A percentile compares a stretch with the other conserved stretches of the same genome.
These are phyloP conservation scores for Besnoitia besnoiti DNA, from an alignment of 169 alveolate species.

Conservation along the genomic window DNA sequence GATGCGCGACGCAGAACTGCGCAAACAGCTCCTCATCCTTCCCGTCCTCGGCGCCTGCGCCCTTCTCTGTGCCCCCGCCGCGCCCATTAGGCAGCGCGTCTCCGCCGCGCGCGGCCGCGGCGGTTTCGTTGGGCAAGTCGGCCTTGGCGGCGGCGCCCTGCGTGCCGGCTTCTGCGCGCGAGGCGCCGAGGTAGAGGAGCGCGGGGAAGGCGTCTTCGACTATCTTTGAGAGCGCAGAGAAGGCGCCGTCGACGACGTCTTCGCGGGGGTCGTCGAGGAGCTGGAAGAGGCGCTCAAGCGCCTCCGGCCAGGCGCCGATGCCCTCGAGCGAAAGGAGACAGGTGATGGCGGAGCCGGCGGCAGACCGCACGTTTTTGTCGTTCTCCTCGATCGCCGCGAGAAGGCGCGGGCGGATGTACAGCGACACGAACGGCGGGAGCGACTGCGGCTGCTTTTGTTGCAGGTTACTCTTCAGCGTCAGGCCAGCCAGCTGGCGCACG, in stretches of 20 bases:
- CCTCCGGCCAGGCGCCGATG: slow-evolving; percentile 76
- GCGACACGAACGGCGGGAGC: slow-evolving; percentile 29
- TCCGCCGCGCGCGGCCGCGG: not conserved
- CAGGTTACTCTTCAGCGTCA: slow-evolving; percentile 76
- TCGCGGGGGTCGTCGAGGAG: slow-evolving; percentile 74
- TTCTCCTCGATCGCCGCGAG: slow-evolving; percentile 8
- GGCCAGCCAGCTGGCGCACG: slow-evolving; percentile 84
- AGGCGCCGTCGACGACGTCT: slow-evolving; percentile 81
- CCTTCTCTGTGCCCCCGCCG: slow-evolving; percentile 28
- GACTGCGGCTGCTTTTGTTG: slow-evolving; percentile 64
- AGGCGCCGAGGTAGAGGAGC: slow-evolving; percentile 19
- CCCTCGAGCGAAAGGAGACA: slow-evolving; percentile 78
- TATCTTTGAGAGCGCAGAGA: slow-evolving; percentile 75
- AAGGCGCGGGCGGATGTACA: slow-evolving; percentile 6
- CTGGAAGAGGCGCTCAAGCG: slow-evolving; percentile 74
- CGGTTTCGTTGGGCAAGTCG: slow-evolving; percentile 52
- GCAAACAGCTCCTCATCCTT: slow-evolving; percentile 71
- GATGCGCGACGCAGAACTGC: slow-evolving; percentile 70
- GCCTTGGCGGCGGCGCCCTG: slow-evolving; percentile 44
- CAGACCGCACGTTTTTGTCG: slow-evolving; percentile 72
- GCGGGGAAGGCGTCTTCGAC: slow-evolving; percentile 74
- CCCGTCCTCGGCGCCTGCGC: slow-evolving; percentile 33
- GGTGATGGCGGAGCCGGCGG: slow-evolving; percentile 82
- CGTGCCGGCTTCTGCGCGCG: slow-evolving; percentile 45
- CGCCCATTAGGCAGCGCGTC: not conserved